A percentile compares a stretch with the other conserved stretches of the same genome.
Evolutionary conservation across 1,284 basidiomycete species (phyloP).

Genomic region (Marasmius sp.): DNA sequence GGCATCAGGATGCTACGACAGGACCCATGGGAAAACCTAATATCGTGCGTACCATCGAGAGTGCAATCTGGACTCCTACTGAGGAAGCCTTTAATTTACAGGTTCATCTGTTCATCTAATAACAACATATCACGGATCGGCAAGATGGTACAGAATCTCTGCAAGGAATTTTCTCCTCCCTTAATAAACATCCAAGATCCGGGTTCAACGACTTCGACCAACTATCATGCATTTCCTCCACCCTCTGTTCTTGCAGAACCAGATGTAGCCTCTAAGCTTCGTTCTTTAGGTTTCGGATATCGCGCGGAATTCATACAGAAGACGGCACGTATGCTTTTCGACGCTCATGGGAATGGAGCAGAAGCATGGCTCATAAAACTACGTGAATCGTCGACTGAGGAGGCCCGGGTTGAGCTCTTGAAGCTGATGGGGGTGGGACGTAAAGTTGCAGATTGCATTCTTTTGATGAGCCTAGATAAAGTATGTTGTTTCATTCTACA

Average conservation of each 20-base stretch:
- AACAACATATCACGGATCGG: slow-evolving; percentile 95
- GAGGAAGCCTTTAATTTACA: slow-evolving; percentile 28
- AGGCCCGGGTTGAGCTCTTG: slow-evolving; percentile 75
- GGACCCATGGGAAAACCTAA: slow-evolving; percentile 93
- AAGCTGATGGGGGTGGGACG: slow-evolving; percentile 89
- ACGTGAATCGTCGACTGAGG: slow-evolving; percentile 49
- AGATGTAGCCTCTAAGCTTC: slow-evolving; percentile 67
- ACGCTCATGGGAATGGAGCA: slow-evolving; percentile 53
- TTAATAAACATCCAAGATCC: slow-evolving; percentile 55
- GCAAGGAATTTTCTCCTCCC: slow-evolving; percentile 67
- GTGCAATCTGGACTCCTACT: slow-evolving; percentile 1
- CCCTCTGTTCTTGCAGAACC: slow-evolving; percentile 66
- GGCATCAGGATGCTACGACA: slow-evolving; percentile 82
- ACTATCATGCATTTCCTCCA: slow-evolving; percentile 85
- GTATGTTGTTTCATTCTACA: slow-evolving; percentile 34
- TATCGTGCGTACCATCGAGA: slow-evolving; percentile 67
- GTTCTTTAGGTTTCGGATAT: slow-evolving; percentile 92
- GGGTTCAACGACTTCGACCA: slow-evolving; percentile 26
- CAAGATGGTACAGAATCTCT: slow-evolving; percentile 81
- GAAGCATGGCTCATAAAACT: slow-evolving; percentile 64
- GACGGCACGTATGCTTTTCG: slow-evolving; percentile 79
- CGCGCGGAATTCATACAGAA: slow-evolving; percentile 88
- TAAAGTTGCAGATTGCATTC: slow-evolving; percentile 94
- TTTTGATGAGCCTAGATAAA: slow-evolving; percentile 95
- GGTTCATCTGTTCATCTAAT: slow-evolving; percentile 98